Base-by-base conservation (phyloP, 768 basidiomycete species). In the Fomitopsis serialis region DNA sequence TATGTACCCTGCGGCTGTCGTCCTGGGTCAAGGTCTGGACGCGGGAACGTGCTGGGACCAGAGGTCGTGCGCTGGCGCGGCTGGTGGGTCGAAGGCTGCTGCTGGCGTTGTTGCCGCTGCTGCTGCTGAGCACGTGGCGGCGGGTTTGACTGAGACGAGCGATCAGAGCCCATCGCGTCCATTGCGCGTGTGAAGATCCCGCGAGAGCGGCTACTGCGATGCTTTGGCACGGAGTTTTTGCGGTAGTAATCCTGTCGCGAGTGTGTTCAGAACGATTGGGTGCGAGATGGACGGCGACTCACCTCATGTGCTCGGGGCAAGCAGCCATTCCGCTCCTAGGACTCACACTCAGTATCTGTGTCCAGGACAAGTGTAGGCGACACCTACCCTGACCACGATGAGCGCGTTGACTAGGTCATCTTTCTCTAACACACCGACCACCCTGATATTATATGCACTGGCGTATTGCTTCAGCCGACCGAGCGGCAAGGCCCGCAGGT, bases 391-490 rank as follows among this genome's bases (percentile, higher is more conserved):
- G 40, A 68, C 68, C 23, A 66, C 65, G 1, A 89, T 43, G 44
- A 87, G 78, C 37, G 74, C 79, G 48, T 89, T 84, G 36, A 91
- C 80, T 43, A 91, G 70, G 63, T 91, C 89, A 48, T 87, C 84
- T 68, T 91, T 91, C 66, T 92, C 89, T 15, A 89, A 73, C 1
- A 82, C 79, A 45, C 78, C 77, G 52, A 75, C 78, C 17, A 79
- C 74, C 50, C 73, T 70, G 58, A 92, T 86, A 52, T 81, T 79
- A 58, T 92, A 92, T 5, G 82, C 84, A 49, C 73, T 77, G 23
- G 84, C 75, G 61, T 91, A 91, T 46, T 78, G 82, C 72, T 80
- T 82, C 46, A 92, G 72, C 60, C 79, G 86, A 43, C 77, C 67
- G 40, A 90, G 66, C 0, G 85, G 75, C 58, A 85, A 64, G 5